phyloP scores from a whole-genome alignment of 768 basidiomycete species.

The Cyclocybe aegerita region DNA sequence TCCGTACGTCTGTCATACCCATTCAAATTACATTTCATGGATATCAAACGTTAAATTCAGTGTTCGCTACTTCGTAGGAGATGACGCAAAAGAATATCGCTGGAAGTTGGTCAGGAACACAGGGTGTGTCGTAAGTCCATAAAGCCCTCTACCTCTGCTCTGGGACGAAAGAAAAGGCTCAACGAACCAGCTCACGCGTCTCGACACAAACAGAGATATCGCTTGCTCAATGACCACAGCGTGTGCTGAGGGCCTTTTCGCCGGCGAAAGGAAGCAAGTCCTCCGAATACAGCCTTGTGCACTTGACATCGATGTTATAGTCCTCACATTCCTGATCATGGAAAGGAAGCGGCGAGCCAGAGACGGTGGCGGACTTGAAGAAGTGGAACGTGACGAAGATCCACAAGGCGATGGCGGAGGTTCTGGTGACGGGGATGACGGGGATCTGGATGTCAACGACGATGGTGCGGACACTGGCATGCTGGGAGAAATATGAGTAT shows the following conservation, averaged over 20 bases:
- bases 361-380: slow-evolving; percentile 20
- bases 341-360: slow-evolving; percentile 51
- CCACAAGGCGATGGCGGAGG: slow-evolving; percentile 37
- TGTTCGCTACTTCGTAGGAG: slow-evolving; percentile 48
- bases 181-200: slow-evolving; percentile 34
- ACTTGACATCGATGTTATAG: slow-evolving; percentile 50
- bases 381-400: slow-evolving; percentile 33
- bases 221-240: slow-evolving; percentile 35
- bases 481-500: slow-evolving; percentile 13
- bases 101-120: slow-evolving; percentile 43
- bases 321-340: slow-evolving; percentile 55
- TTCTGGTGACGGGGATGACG: slow-evolving; percentile 22
- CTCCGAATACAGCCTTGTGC: slow-evolving; percentile 47
- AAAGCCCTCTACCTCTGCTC: neutral
- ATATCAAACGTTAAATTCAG: slow-evolving; percentile 20
- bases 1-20: slow-evolving; percentile 28
- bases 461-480: neutral
- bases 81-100: slow-evolving; percentile 48
- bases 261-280: slow-evolving; percentile 44
- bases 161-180: neutral
- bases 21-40: neutral
- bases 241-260: slow-evolving; percentile 45
- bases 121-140: slow-evolving; percentile 39
- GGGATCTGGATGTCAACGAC: slow-evolving; percentile 12
- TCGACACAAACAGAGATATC: slow-evolving; percentile 37